phyloP scores from a whole-genome alignment of 306 rosid genomes.

The Clitoria ternatea region DNA sequence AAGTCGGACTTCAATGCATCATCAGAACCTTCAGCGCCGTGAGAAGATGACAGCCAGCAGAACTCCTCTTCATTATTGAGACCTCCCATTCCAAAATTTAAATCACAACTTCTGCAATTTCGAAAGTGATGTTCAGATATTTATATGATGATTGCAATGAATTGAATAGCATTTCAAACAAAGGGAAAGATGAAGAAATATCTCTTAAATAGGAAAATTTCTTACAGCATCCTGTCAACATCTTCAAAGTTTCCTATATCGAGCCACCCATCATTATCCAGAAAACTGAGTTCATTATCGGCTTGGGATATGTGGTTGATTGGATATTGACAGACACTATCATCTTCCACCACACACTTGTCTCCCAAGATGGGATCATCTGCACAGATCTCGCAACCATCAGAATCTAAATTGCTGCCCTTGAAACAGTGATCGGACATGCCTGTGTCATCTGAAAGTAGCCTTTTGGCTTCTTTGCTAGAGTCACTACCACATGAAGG shows the following conservation, averaged over 20 bases:
- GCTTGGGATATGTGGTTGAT: constrained; percentile 49
- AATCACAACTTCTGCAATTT: constrained; percentile 68
- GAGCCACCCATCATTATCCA: constrained; percentile 74
- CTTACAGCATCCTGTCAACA: constrained; percentile 72
- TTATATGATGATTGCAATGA: background rate
- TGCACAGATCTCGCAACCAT: constrained; percentile 40
- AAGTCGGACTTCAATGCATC: constrained; percentile 54
- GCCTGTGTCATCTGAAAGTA: constrained; percentile 37
- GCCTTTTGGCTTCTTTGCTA: constrained; percentile 40
- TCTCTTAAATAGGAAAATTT: constrained; percentile 12
- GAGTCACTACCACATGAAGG: constrained; percentile 46
- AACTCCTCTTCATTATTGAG: constrained; percentile 64
- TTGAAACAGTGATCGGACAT: constrained; percentile 42
- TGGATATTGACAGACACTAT: constrained; percentile 44
- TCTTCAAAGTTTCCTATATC: constrained; percentile 83
- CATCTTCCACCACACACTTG: constrained; percentile 49
- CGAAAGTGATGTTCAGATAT: constrained; percentile 4
- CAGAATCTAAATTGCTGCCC: constrained; percentile 43
- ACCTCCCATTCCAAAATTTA: constrained; percentile 57
- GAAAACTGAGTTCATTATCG: constrained; percentile 64
- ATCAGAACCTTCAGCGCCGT: constrained; percentile 52
- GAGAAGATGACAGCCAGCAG: constrained; percentile 66
- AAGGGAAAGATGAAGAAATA: background rate
- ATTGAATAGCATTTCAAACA: constrained; percentile 10
- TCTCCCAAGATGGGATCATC: constrained; percentile 53